phyloP scores from a whole-genome alignment of 2,329 filamentous ascomycete species.

The Knufia petricola region DNA sequence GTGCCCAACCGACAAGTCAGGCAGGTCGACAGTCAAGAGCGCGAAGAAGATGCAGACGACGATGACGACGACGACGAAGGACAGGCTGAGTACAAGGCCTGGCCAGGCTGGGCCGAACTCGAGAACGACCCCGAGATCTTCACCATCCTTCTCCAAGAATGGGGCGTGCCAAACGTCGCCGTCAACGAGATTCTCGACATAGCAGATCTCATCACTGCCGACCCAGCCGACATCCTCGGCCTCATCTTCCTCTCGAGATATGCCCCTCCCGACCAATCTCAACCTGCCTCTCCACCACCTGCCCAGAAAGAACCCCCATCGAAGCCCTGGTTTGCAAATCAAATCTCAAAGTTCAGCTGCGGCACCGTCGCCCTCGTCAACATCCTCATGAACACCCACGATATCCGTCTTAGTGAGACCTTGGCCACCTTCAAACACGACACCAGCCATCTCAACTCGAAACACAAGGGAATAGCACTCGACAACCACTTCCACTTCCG shows the following conservation, averaged over 20 bases:
- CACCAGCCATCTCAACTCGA: slow-evolving; percentile 58
- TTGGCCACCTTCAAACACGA: slow-evolving; percentile 63
- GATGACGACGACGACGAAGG: slow-evolving; percentile 14
- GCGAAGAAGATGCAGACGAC: not conserved
- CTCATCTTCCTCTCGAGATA: slow-evolving; percentile 84
- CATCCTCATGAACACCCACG: slow-evolving; percentile 74
- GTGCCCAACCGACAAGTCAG: not conserved
- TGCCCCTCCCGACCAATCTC: slow-evolving; percentile 44
- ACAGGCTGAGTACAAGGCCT: slow-evolving; percentile 44
- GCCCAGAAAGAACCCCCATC: slow-evolving; percentile 23
- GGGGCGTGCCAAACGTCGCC: slow-evolving; percentile 64
- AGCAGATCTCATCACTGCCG: slow-evolving; percentile 37
- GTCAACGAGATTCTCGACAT: slow-evolving; percentile 68
- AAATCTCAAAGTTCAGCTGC: slow-evolving; percentile 76
- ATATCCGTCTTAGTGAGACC: slow-evolving; percentile 58
- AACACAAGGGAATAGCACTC: slow-evolving; percentile 66
- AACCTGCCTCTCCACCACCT: slow-evolving; percentile 37
- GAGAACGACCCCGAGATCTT: slow-evolving; percentile 90
- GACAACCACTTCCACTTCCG: slow-evolving; percentile 68
- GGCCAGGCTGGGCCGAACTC: slow-evolving; percentile 62
- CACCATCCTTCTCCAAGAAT: slow-evolving; percentile 69
- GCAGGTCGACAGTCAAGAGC: not conserved
- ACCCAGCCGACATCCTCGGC: slow-evolving; percentile 53
- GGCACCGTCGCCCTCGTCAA: slow-evolving; percentile 89
- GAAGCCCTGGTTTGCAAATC: slow-evolving; percentile 87